These are phyloP conservation scores for Fistulifera pelliculosa DNA, from an alignment of 108 stramenopile species.

Conservation along the genomic window DNA sequence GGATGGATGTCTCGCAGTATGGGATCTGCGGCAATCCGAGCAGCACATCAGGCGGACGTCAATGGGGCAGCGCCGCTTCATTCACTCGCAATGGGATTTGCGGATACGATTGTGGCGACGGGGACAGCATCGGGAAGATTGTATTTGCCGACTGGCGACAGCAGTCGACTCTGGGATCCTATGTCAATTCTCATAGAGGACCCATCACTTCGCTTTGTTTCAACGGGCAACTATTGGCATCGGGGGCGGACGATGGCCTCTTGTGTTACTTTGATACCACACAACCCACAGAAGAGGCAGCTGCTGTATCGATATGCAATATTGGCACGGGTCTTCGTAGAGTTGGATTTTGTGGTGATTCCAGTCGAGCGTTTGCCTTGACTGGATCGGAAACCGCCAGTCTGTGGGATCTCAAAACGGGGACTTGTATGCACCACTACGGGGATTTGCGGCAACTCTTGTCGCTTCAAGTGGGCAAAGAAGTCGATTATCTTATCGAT, in stretches of 20 bases:
- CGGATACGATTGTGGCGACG: conserved; percentile 68
- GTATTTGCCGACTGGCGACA: conserved; percentile 66
- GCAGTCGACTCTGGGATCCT: conserved; percentile 46
- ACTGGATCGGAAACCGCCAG: conserved; percentile 72
- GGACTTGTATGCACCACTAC: conserved; percentile 29
- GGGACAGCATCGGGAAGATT: conserved; percentile 56
- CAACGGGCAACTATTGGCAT: conserved; percentile 26
- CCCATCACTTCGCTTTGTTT: conserved; percentile 48
- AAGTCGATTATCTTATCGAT: conserved; percentile 48
- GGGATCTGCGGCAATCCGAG: conserved; percentile 39
- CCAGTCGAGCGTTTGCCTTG: conserved; percentile 43
- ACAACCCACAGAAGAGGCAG: conserved; percentile 68
- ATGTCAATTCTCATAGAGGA: conserved; percentile 76
- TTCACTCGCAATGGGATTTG: conserved; percentile 57
- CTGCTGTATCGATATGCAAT: conserved; percentile 53
- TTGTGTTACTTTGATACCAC: conserved; percentile 67
- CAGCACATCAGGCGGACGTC: conserved; percentile 9
- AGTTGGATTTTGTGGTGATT: conserved; percentile 64
- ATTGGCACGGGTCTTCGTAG: conserved; percentile 54
- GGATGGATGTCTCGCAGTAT: conserved; percentile 53
- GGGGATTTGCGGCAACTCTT: conserved; percentile 25
- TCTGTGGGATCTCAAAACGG: conserved; percentile 42
- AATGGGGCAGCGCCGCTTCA: conserved; percentile 50
- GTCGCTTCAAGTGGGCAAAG: conserved; percentile 5
- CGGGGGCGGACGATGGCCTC: conserved; percentile 77